phyloP scores from a whole-genome alignment of 352 stramenopile genomes.

The Thalassiosira livingstoniorum region DNA sequence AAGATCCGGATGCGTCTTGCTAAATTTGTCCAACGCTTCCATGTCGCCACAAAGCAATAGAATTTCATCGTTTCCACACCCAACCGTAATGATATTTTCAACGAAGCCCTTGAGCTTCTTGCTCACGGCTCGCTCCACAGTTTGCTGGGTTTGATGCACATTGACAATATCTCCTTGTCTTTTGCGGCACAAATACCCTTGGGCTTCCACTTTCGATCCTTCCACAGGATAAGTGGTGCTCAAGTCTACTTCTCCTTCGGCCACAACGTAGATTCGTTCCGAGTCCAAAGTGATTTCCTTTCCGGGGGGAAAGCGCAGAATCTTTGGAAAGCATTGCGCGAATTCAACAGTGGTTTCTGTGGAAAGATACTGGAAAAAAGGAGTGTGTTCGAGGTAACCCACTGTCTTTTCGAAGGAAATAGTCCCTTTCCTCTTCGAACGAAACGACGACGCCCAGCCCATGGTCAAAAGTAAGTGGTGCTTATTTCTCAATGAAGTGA shows the following conservation, averaged over 20 bases:
- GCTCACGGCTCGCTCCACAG: slow-evolving; percentile 34
- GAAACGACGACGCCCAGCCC: neutral
- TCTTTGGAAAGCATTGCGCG: slow-evolving; percentile 44
- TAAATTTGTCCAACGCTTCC: slow-evolving; percentile 48
- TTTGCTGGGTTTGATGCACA: slow-evolving; percentile 40
- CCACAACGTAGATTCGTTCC: slow-evolving; percentile 48
- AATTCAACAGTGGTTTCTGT: slow-evolving; percentile 52
- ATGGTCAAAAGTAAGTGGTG: too few species aligned
- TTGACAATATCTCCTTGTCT: slow-evolving; percentile 53
- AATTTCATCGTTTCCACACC: slow-evolving; percentile 31
- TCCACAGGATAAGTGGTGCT: slow-evolving; percentile 44
- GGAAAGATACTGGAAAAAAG: slow-evolving; percentile 52
- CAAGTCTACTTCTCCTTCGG: slow-evolving; percentile 49
- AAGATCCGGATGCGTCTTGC: slow-evolving; percentile 42
- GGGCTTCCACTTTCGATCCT: slow-evolving; percentile 43
- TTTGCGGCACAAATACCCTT: slow-evolving; percentile 60
- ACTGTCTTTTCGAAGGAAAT: slow-evolving; percentile 40
- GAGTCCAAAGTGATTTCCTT: slow-evolving; percentile 41
- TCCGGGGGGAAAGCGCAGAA: slow-evolving; percentile 8
- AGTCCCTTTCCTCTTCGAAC: neutral
- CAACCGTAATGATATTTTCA: slow-evolving; percentile 50
- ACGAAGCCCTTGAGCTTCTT: slow-evolving; percentile 28
- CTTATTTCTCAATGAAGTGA: too few species aligned
- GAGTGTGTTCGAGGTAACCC: slow-evolving; percentile 39
- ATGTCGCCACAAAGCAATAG: slow-evolving; percentile 50